A percentile compares a stretch with the other conserved stretches of the same genome.
Conservation (phyloP, 2,329 filamentous ascomycete species). For the Alternaria burnsii region DNA sequence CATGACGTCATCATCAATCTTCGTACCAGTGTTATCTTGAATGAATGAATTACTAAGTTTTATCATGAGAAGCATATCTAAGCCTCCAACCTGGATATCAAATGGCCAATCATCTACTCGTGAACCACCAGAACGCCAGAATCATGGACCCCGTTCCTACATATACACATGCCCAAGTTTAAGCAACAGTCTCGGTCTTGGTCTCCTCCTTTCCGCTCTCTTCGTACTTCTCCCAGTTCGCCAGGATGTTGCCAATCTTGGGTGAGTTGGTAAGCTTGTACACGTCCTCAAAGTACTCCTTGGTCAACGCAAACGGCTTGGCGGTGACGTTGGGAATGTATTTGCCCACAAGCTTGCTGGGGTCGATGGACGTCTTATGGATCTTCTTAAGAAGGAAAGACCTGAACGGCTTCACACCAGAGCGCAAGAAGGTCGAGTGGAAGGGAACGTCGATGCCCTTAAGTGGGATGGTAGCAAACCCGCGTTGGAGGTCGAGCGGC, state of each 20-base stretch:
- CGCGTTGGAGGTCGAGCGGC: conserved; percentile 89
- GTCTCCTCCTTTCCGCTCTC: conserved; percentile 46
- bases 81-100: conserved; percentile 15
- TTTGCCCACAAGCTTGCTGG: conserved; percentile 94
- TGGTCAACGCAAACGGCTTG: conserved; percentile 91
- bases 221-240: conserved; percentile 72
- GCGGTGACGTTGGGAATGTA: conserved; percentile 99
- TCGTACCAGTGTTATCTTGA: not conserved
- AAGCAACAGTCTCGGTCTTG: conserved; percentile 34
- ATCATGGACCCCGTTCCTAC: not conserved
- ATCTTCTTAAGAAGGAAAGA: conserved; percentile 99
- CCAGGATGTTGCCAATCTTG: conserved; percentile 79
- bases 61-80: conserved; percentile 4
- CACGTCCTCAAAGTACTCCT: conserved; percentile 99
- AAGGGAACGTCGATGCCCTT: conserved; percentile 98
- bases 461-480: conserved; percentile 95
- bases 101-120: not conserved
- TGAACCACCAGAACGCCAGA: conserved; percentile 7
- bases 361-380: conserved; percentile 98
- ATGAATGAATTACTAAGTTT: conserved; percentile 11
- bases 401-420: conserved; percentile 98
- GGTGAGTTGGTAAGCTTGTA: conserved; percentile 88
- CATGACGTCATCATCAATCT: not conserved
- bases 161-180: not conserved
- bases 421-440: conserved; percentile 98